Percentiles rank a stretch among this genome's conserved stretches.
These are phyloP conservation scores for Paramecium sexaurelia DNA, from an alignment of 73 alveolate species.

Conservation along the genomic window DNA sequence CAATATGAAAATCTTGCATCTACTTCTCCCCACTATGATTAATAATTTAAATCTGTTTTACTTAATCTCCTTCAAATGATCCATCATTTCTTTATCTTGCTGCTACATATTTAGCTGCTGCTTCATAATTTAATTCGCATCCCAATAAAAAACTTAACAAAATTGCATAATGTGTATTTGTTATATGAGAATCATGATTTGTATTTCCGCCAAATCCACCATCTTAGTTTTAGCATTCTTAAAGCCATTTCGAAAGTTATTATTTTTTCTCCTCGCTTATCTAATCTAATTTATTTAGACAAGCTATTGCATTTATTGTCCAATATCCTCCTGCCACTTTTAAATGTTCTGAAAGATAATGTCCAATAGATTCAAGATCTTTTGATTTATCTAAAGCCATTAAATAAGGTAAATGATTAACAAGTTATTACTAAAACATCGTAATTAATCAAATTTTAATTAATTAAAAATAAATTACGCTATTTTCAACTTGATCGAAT, in stretches of 20 bases:
- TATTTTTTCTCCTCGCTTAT: constrained; percentile 73
- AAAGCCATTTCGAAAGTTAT: constrained; percentile 75
- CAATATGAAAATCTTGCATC: constrained; percentile 92
- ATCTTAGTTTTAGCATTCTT: constrained; percentile 78
- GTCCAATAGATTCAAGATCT: constrained; percentile 88
- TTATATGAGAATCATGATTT: constrained; percentile 93
- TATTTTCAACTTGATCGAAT: background rate
- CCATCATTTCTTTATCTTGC: constrained; percentile 90
- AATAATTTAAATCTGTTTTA: background rate
- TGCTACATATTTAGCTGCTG: constrained; percentile 80
- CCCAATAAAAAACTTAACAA: constrained; percentile 80
- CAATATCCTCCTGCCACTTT: constrained; percentile 93
- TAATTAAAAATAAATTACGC: background rate
- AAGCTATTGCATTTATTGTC: constrained; percentile 85
- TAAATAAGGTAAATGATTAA: constrained; percentile 77
- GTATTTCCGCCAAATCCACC: constrained; percentile 95
- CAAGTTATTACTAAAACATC: constrained; percentile 55
- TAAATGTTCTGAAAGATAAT: constrained; percentile 89
- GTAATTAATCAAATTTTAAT: constrained; percentile 48
- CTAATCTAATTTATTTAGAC: constrained; percentile 70
- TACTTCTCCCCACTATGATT: constrained; percentile 79
- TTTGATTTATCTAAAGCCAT: constrained; percentile 82
- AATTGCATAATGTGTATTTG: constrained; percentile 89
- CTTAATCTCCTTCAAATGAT: constrained; percentile 88
- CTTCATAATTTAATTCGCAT: constrained; percentile 74